These are phyloP conservation scores for Salix udensis DNA, from an alignment of 345 rosid genomes.

Conservation along the genomic window DNA sequence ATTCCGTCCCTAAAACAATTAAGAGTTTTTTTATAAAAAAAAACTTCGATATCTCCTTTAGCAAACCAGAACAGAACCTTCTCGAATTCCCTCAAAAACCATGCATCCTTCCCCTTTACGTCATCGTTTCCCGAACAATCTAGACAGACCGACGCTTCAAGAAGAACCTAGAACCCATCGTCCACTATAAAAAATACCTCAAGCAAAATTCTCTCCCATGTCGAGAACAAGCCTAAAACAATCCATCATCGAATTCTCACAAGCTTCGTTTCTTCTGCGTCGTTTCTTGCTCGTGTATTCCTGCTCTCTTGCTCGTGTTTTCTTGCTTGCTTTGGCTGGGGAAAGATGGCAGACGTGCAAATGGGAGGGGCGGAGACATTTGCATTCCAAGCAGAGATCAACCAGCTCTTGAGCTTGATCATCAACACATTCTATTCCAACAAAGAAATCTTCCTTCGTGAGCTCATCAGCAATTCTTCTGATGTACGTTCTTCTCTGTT, in stretches of 20 bases:
- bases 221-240: no score
- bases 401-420: slow-evolving; percentile 76
- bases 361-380: slow-evolving; percentile 87
- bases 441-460: slow-evolving; percentile 84
- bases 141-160: slow-evolving; percentile 20
- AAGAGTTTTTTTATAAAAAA: not conserved
- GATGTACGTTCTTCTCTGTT: slow-evolving; percentile 39
- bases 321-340: not conserved
- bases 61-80: slow-evolving; percentile 18
- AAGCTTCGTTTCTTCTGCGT: no score
- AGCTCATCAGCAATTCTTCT: slow-evolving; percentile 62
- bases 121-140: slow-evolving; percentile 50
- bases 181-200: slow-evolving; percentile 14
- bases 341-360: slow-evolving; percentile 57
- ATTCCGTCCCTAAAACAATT: no score
- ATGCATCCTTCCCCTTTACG: slow-evolving; percentile 13
- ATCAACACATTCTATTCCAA: slow-evolving; percentile 93
- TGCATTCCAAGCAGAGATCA: slow-evolving; percentile 90
- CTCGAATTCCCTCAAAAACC: not conserved
- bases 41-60: slow-evolving; percentile 14
- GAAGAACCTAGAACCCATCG: slow-evolving; percentile 47
- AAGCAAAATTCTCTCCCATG: no score
- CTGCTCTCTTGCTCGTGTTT: no score
- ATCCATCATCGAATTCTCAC: no score
- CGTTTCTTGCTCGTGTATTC: no score